Percentiles rank a stretch among this genome's conserved stretches.
Evolutionary conservation across 1,139 yeast species (phyloP).

Genomic region (Sugiyamaella paludigena): DNA sequence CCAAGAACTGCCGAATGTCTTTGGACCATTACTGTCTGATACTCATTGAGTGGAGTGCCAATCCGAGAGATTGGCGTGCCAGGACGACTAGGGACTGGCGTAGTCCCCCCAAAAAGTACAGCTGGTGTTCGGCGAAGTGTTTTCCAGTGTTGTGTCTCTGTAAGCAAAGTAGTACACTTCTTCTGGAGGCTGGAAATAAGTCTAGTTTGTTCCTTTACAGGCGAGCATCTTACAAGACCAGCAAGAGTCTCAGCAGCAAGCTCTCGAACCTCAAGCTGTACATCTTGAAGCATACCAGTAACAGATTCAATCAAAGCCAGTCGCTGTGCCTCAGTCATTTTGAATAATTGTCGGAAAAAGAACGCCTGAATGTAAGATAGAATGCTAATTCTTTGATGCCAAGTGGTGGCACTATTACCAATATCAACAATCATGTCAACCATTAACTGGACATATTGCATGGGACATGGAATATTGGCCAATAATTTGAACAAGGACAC

Average conservation of each 20-base stretch:
- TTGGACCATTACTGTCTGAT: slow-evolving; percentile 39
- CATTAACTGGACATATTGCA: slow-evolving; percentile 45
- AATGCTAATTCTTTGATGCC: slow-evolving; percentile 67
- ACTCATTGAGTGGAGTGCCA: slow-evolving; percentile 22
- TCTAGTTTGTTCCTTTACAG: slow-evolving; percentile 51
- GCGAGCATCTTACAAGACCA: slow-evolving; percentile 78
- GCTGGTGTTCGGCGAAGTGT: slow-evolving; percentile 19
- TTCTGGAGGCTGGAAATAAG: slow-evolving; percentile 37
- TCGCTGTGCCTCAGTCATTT: slow-evolving; percentile 52
- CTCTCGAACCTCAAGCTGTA: slow-evolving; percentile 71
- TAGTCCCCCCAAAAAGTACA: slow-evolving; percentile 8
- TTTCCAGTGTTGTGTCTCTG: slow-evolving; percentile 26
- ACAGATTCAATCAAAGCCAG: slow-evolving; percentile 52
- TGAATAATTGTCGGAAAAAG: slow-evolving; percentile 68
- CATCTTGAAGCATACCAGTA: slow-evolving; percentile 55
- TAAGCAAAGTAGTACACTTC: slow-evolving; percentile 42
- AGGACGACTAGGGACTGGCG: slow-evolving; percentile 15
- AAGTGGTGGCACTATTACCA: slow-evolving; percentile 46
- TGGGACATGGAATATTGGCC: slow-evolving; percentile 58
- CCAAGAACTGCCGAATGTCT: slow-evolving; percentile 91
- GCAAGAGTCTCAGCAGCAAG: slow-evolving; percentile 74
- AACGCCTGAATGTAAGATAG: slow-evolving; percentile 72
- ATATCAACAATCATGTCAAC: slow-evolving; percentile 52
- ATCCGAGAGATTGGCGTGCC: slow-evolving; percentile 21
- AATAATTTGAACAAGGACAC: slow-evolving; percentile 51